Percentiles rank a stretch among this genome's conserved stretches.
phyloP scores from a whole-genome alignment of 2,329 filamentous ascomycete genomes.

The Cercospora sp. region DNA sequence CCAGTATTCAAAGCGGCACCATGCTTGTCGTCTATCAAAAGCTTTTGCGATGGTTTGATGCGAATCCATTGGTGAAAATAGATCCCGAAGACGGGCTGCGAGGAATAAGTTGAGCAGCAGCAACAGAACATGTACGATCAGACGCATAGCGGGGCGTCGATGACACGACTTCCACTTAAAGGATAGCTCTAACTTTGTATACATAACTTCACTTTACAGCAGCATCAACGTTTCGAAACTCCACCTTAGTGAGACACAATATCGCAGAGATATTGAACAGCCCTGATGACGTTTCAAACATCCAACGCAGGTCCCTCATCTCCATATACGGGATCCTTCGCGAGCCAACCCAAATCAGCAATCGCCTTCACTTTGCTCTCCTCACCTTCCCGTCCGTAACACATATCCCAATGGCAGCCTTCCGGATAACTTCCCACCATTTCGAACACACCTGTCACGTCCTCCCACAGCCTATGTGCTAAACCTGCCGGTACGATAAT shows the following conservation, averaged over 20 bases:
- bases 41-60: constrained; percentile 73
- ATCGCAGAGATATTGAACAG: background rate
- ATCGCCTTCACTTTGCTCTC: constrained; percentile 55
- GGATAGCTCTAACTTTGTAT: constrained; percentile 11
- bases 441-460: constrained; percentile 57
- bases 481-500: constrained; percentile 67
- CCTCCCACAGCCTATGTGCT: constrained; percentile 61
- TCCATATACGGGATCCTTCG: constrained; percentile 61
- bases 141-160: constrained; percentile 1
- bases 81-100: constrained; percentile 30
- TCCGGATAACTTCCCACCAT: constrained; percentile 68
- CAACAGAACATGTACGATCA: constrained; percentile 9
- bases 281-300: constrained; percentile 33
- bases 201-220: constrained; percentile 1
- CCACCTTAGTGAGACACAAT: background rate
- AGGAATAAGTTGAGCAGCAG: constrained; percentile 18
- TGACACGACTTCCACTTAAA: background rate
- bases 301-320: constrained; percentile 54
- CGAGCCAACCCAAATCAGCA: constrained; percentile 56
- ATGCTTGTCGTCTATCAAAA: constrained; percentile 97
- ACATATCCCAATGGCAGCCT: constrained; percentile 67
- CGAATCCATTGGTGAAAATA: constrained; percentile 44
- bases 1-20: constrained; percentile 91
- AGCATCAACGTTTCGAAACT: background rate
- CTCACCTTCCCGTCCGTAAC: constrained; percentile 62